Percentiles rank a stretch among this genome's conserved stretches.
Conservation (phyloP, 1,139 yeast species). For the Blastobotrys aristatus region DNA sequence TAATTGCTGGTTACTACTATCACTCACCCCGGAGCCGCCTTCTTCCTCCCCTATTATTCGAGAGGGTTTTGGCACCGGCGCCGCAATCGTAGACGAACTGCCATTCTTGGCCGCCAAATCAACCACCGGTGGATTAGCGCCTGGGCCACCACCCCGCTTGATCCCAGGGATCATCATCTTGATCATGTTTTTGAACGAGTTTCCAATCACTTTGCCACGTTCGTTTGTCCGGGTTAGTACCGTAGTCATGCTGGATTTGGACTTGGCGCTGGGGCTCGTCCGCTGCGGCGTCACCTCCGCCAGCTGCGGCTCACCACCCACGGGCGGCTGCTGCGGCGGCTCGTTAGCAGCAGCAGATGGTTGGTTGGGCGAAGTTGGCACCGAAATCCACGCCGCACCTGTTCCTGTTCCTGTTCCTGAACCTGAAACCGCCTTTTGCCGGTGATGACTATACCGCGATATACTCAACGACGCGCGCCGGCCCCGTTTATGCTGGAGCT, state of each 20-base stretch:
- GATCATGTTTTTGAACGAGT: conserved; percentile 19
- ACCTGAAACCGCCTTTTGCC: not conserved
- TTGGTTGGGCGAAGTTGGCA: too few species aligned
- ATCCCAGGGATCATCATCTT: conserved; percentile 16
- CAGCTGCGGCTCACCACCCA: not conserved
- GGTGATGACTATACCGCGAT: conserved; percentile 11
- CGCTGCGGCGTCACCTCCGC: not conserved
- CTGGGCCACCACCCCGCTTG: not conserved
- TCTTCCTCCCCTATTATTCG: not conserved
- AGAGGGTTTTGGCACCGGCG: not conserved
- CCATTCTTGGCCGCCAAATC: not conserved
- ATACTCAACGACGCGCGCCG: conserved; percentile 24
- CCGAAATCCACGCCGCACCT: not conserved
- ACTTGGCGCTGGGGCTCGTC: conserved; percentile 14
- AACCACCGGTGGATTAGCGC: not conserved
- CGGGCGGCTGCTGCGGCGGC: not conserved
- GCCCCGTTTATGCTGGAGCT: conserved; percentile 33
- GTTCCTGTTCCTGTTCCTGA: not conserved
- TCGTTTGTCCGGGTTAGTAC: conserved; percentile 15
- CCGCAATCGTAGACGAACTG: not conserved
- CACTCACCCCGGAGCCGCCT: not conserved
- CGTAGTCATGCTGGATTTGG: conserved; percentile 16
- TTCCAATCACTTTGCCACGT: conserved; percentile 13
- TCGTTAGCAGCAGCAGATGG: too few species aligned
- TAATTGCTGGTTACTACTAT: not conserved